Percentiles rank a stretch among this genome's conserved stretches.
phyloP scores from a whole-genome alignment of 2,329 filamentous ascomycete genomes.

The Myriangium duriaei region DNA sequence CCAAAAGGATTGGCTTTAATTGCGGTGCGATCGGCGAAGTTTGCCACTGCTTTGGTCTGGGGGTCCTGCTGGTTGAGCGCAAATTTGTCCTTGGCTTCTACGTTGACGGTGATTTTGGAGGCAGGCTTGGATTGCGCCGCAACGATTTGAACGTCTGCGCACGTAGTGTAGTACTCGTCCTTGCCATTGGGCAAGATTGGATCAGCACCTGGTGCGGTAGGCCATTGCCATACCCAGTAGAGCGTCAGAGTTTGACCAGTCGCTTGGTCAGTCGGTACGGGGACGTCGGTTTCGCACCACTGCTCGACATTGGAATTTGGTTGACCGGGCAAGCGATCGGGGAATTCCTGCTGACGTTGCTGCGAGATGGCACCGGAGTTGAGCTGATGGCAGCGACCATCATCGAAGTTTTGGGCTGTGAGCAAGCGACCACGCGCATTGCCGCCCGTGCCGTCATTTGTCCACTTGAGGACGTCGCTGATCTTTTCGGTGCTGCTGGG shows the following conservation, averaged over 20 bases:
- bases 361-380: slow-evolving; percentile 48
- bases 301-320: slow-evolving; percentile 38
- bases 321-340: slow-evolving; percentile 42
- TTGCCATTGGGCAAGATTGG: slow-evolving; percentile 32
- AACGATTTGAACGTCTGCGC: slow-evolving; percentile 42
- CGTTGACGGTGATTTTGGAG: slow-evolving; percentile 9
- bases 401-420: slow-evolving; percentile 70
- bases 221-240: slow-evolving; percentile 98
- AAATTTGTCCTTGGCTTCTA: slow-evolving; percentile 13
- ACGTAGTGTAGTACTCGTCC: slow-evolving; percentile 48
- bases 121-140: slow-evolving; percentile 6
- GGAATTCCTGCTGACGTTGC: slow-evolving; percentile 45
- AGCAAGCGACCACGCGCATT: slow-evolving; percentile 66
- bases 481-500: slow-evolving; percentile 44
- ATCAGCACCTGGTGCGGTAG: slow-evolving; percentile 34
- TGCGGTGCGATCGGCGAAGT: slow-evolving; percentile 30
- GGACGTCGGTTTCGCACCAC: slow-evolving; percentile 70
- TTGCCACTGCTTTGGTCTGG: slow-evolving; percentile 26
- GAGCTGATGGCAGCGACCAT: slow-evolving; percentile 77
- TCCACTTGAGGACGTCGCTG: slow-evolving; percentile 67
- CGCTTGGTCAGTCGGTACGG: slow-evolving; percentile 55
- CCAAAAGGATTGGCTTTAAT: slow-evolving; percentile 19
- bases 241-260: slow-evolving; percentile 58
- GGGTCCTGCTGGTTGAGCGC: slow-evolving; percentile 30
- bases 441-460: slow-evolving; percentile 63